These are phyloP conservation scores for Aurantiochytrium sp. DNA, from an alignment of 108 stramenopile species.

Conservation along the genomic window DNA sequence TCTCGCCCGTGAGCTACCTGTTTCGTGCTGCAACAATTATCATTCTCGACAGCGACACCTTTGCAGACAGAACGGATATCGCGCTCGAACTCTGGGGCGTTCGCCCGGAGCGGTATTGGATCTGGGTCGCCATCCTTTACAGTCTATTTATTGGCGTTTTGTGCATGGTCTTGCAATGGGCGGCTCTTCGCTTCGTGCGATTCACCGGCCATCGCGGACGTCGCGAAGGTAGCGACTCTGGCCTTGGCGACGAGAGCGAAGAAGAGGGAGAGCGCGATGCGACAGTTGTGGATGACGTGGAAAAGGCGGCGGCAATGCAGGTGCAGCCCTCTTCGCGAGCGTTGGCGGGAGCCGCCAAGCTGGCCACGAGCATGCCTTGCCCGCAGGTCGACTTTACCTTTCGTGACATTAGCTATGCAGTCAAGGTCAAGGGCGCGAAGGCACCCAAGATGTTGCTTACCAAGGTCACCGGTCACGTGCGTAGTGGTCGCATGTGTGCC, in stretches of 20 bases:
- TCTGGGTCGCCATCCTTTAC: background rate
- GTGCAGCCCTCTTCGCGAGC: too few species aligned
- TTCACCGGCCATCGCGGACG: background rate
- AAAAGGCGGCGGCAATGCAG: too few species aligned
- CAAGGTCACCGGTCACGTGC: slow-evolving; percentile 35
- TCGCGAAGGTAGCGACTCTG: too few species aligned
- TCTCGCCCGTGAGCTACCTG: background rate
- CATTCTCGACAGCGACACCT: slow-evolving; percentile 34
- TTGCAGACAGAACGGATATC: slow-evolving; percentile 30
- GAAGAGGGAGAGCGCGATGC: background rate
- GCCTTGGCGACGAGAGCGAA: background rate
- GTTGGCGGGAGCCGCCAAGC: slow-evolving; percentile 4
- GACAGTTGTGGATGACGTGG: background rate
- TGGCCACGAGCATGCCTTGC: slow-evolving; percentile 33
- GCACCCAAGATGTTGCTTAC: slow-evolving; percentile 26
- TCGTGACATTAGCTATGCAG: background rate
- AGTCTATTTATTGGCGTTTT: background rate
- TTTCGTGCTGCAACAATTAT: background rate
- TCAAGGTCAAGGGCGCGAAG: background rate
- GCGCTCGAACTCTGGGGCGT: slow-evolving; percentile 16
- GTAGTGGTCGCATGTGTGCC: slow-evolving; percentile 40
- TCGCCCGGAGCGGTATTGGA: slow-evolving; percentile 8
- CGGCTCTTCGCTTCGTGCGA: background rate
- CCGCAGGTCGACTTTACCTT: background rate
- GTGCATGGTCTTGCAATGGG: background rate